Evolutionary conservation across 1,139 yeast species (phyloP), one percentile per base, ranked within the genome.

Genomic region (Diutina rugosa): DNA sequence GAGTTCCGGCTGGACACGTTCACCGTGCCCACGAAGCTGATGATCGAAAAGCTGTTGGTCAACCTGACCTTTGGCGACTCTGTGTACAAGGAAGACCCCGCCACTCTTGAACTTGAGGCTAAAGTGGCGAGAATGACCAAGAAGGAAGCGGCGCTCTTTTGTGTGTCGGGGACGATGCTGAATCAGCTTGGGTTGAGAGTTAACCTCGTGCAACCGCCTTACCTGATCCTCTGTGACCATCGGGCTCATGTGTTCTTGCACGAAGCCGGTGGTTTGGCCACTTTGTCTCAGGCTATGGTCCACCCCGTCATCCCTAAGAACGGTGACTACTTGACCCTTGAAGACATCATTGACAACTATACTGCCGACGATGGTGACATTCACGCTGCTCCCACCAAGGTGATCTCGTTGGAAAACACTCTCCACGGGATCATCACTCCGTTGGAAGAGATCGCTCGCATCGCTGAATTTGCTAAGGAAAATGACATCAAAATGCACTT

Each of bases 201-300:
- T 9, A 89, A 87, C 62, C 74, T 91, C 59, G 69, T 71, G 62
- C 96, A 88, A 69, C 97, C 97, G 47, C 98, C 98, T 21, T 85
- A 87, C 71, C 80, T 90, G 35, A 78, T 91, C 51, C 69, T 90
- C 58, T 88, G 96, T 72, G 97, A 91, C 70, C 77, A 85, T 67
- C 77, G 97, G 61, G 87, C 93, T 26, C 98, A 90, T 67, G 87
- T 90, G 46, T 90, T 80, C 69, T 73, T 84, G 26, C 84, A 84
- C 64, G 97, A 91, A 70, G 96, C 96, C 12, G 96, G 91, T 51
- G 97, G 97, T 14, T 73, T 91, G 59, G 96, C 97, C 8, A 82
- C 90, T 56, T 76, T 90, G 62, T 87, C 95, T 41, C 96, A 89
- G 69, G 96, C 97, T 10, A 88, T 91, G 96, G 95, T 90, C 8